These are phyloP conservation scores for Nicotiana attenuata DNA, from an alignment of 257 asterid genomes.

Conservation along the genomic window DNA sequence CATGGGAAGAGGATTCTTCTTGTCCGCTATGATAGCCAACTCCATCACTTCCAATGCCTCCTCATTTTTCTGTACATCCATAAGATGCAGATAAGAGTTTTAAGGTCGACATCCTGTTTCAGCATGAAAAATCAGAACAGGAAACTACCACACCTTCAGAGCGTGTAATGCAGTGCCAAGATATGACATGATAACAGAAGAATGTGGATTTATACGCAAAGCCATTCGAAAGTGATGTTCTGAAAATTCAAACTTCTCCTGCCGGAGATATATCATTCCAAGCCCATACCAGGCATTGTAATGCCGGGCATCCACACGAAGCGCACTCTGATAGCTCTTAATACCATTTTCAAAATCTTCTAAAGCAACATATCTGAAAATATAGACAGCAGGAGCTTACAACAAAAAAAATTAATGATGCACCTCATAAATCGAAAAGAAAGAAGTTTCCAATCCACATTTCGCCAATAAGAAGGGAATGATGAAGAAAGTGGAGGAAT, in stretches of 20 bases:
- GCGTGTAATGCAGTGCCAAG: slow-evolving; percentile 90
- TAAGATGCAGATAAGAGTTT: slow-evolving; percentile 2
- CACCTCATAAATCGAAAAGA: not conserved
- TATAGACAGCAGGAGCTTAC: slow-evolving; percentile 1
- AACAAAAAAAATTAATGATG: slow-evolving; percentile 10
- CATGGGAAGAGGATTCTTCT: slow-evolving; percentile 91
- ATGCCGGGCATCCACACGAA: slow-evolving; percentile 77
- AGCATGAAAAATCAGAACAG: slow-evolving; percentile 10
- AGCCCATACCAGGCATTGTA: slow-evolving; percentile 99
- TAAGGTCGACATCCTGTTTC: not conserved
- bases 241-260: slow-evolving; percentile 86
- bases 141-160: slow-evolving; percentile 50
- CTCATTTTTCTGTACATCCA: slow-evolving; percentile 50
- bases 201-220: slow-evolving; percentile 70
- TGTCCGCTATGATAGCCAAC: slow-evolving; percentile 82
- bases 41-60: slow-evolving; percentile 92
- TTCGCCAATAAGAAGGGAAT: not conserved
- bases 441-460: not conserved
- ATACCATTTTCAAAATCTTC: slow-evolving; percentile 93
- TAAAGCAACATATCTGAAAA: slow-evolving; percentile 70
- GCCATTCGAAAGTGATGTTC: slow-evolving; percentile 95
- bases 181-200: slow-evolving; percentile 93
- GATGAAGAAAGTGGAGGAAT: slow-evolving; percentile 9
- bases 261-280: slow-evolving; percentile 92
- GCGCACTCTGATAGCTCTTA: slow-evolving; percentile 80